These are phyloP conservation scores for Trichoderma sp. DNA, from an alignment of 2,329 filamentous ascomycete species.

Conservation along the genomic window DNA sequence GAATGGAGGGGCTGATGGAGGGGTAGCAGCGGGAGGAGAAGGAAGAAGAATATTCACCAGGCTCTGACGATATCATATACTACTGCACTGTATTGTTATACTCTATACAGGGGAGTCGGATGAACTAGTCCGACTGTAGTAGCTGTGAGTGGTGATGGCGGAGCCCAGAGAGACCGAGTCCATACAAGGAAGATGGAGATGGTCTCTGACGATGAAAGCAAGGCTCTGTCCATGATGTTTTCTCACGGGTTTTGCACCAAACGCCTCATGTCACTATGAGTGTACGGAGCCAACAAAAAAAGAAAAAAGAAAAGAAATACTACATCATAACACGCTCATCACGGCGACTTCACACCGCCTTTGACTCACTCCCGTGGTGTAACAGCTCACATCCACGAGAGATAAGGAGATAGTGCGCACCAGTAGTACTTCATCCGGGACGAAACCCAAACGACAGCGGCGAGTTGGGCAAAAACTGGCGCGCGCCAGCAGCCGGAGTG, in stretches of 20 bases:
- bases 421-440: neutral
- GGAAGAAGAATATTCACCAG: neutral
- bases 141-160: neutral
- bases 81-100: no score
- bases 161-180: neutral
- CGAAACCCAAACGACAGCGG: constrained; percentile 4
- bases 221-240: neutral
- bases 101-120: neutral
- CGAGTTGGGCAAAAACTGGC: constrained; percentile 17
- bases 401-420: neutral
- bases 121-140: neutral
- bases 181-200: neutral
- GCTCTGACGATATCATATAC: constrained; percentile 1
- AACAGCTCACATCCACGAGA: neutral
- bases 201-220: neutral
- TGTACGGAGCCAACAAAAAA: no score
- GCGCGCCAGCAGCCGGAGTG: constrained; percentile 5
- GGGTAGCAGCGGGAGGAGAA: neutral
- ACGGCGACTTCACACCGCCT: neutral
- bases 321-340: neutral
- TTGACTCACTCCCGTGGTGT: constrained; percentile 1
- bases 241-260: neutral
- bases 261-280: neutral
- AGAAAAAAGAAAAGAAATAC: no score
- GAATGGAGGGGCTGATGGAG: constrained; percentile 19